Base-by-base conservation (phyloP, 2,329 filamentous ascomycete species). In the Paecilomyces variotii region DNA sequence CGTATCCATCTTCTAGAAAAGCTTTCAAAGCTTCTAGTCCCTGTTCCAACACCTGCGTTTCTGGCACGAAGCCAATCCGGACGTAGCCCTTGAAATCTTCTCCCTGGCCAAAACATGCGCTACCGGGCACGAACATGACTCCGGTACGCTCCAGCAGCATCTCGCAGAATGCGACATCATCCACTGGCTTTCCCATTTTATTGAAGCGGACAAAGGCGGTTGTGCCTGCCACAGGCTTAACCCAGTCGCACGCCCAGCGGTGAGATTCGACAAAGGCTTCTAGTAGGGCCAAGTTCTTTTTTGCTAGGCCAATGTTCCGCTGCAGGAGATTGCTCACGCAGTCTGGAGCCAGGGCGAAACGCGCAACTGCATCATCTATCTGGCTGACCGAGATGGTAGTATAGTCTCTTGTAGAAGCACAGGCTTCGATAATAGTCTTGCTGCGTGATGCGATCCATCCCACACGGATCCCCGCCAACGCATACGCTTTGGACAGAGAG, bases 331-430 rank as follows among this genome's bases (percentile, higher is more conserved):
- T 77, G 62, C 87, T 79, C n/a, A 91, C 82, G 24, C 87, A 86
- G 34, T 79, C 75, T 1, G 82, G 76, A 10, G 83, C 83, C 6
- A 96, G 76, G 0, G 91, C 91, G 67, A 87, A 93, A 28, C 84
- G 82, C 1, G 90, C 91, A 10, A 96, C 80, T 55, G 84, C 82
- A 70, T 96, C 90, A 70, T 95, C 90, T 5, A 96, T 76, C 67
- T 87, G 85, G n/a, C 88, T 89, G 0, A 95, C 90, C 45, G 87
- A 89, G 66, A 95, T 95, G 27, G 89, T 91, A 2, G 90, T 95
- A 77, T 94, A 95, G 71, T 94, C 87, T 49, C 90, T 80, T 1
- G 86, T 86, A 12, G 78, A 74, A 10, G 87, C 84, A 61, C 89
- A 80, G 12, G 80, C 77, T 55, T 86, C 81, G 56, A 93, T 81